Base-by-base conservation (phyloP, 2,329 filamentous ascomycete genomes). In the Fusarium albosuccineum region DNA sequence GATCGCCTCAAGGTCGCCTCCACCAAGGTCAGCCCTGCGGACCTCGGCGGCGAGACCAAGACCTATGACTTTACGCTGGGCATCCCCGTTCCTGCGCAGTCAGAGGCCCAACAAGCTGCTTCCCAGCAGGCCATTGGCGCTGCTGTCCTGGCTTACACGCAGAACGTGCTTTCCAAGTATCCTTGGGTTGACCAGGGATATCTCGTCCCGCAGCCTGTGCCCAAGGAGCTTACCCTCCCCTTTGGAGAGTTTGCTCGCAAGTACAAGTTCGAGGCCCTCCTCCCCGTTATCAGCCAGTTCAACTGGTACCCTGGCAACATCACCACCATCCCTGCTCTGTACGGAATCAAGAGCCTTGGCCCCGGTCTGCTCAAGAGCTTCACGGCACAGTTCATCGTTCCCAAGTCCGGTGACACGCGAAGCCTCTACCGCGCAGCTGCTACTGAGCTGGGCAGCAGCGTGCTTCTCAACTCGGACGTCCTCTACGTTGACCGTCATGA, bases 161-260 rank as follows among this genome's bases (percentile, higher is more conserved):
- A 64, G 17, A 56, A 57, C 0, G 62, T 70, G 13, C 51, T 72
- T 0, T 13, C 62, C 4, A 70, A 60, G 26, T 72, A 72, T 11
- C 49, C 64, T 0, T 71, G 69, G 67, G n/a, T 71, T 6, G 70
- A 71, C 17, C 46, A 69, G 13, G 70, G 70, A 9, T 72, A 65
- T 13, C 42, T 70, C 0, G 14, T 70, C 1, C 64, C 70, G 13
- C 27, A 26, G 5, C 67, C 67, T 1, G 57, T 71, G 0, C 70
- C 70, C 0, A 8, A 70, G 6, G 70, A 71, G 16, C 67, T 71
- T 4, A 45, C 45, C 2, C 29, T 62, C 0, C 70, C 70, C 2
- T 71, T 71, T 10, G 67, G 62, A 0, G 26, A 67, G 6, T 72
- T 71, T 14, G 70, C 70, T 6, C 11, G 57, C 0, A 26, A 68